Evolutionary conservation across 805 yeast species (phyloP).

Genomic region (Wickerhamiella allomyrinae): DNA sequence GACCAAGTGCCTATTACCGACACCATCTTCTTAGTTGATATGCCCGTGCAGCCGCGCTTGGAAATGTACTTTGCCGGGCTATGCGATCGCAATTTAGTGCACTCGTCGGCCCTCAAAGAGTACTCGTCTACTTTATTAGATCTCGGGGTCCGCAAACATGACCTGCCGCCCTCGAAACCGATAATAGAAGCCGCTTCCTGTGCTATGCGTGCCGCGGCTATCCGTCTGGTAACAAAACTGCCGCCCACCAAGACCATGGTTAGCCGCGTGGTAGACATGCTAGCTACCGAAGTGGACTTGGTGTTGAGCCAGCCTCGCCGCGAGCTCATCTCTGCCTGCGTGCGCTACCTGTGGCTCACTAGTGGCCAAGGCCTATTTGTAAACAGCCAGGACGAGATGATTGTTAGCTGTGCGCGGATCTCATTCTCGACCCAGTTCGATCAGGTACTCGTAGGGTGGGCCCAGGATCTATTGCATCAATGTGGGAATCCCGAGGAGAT

Average conservation of each 20-base stretch:
- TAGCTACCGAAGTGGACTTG: slow-evolving; percentile 1
- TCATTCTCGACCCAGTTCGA: background rate
- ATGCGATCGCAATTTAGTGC: slow-evolving; percentile 3
- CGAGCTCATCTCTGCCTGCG: slow-evolving; percentile 2
- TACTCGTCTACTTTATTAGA: background rate
- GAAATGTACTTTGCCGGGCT: slow-evolving; percentile 14
- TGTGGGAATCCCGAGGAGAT: slow-evolving; percentile 2
- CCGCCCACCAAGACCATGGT: background rate
- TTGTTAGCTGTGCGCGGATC: slow-evolving; percentile 1
- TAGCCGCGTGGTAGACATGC: background rate
- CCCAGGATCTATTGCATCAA: slow-evolving; percentile 1
- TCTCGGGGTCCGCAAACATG: background rate
- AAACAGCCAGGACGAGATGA: background rate
- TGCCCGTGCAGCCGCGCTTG: background rate
- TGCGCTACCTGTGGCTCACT: slow-evolving; percentile 3
- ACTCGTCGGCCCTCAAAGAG: slow-evolving; percentile 1
- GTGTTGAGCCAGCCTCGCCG: background rate
- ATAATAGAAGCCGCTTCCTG: background rate
- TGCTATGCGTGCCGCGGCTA: background rate
- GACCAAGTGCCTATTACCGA: background rate
- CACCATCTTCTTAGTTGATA: background rate
- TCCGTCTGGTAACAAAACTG: background rate
- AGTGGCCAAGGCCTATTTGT: background rate
- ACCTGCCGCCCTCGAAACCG: background rate
- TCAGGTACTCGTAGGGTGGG: background rate